Conservation (phyloP, 805 yeast species). For the Tetrapisispora nanseiensis region DNA sequence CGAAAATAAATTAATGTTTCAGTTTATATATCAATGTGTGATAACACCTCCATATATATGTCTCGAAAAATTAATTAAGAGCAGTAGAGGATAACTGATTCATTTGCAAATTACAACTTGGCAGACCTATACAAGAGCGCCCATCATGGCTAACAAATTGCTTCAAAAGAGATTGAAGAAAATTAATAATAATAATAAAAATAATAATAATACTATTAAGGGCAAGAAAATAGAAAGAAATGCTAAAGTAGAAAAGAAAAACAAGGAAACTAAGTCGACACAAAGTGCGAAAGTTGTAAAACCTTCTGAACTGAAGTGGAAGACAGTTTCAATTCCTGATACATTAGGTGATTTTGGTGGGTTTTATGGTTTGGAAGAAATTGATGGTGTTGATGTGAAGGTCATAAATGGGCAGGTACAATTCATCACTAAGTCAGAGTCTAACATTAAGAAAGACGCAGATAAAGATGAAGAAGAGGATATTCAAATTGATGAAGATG, state of each 20-base stretch:
- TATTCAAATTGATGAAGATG: slow-evolving; percentile 10
- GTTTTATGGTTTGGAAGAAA: slow-evolving; percentile 84
- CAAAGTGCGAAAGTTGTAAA: slow-evolving; percentile 29
- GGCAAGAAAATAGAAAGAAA: background rate
- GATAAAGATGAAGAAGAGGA: slow-evolving; percentile 10
- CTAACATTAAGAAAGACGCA: slow-evolving; percentile 6
- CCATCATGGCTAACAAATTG: background rate
- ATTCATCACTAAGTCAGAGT: slow-evolving; percentile 28
- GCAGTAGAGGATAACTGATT: too few species aligned
- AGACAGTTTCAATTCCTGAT: slow-evolving; percentile 71
- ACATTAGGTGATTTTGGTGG: slow-evolving; percentile 83
- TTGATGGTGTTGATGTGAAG: slow-evolving; percentile 85
- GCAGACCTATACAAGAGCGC: background rate
- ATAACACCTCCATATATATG: too few species aligned
- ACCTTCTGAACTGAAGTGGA: slow-evolving; percentile 59
- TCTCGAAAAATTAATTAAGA: too few species aligned
- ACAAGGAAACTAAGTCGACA: background rate
- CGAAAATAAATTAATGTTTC: too few species aligned
- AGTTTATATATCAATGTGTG: too few species aligned
- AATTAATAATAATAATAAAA: background rate
- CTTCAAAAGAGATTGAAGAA: slow-evolving; percentile 1
- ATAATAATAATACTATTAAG: background rate
- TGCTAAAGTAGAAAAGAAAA: background rate
- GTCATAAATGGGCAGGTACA: slow-evolving; percentile 58
- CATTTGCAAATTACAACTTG: background rate